Percentiles rank a stretch among this genome's conserved stretches.
These are phyloP conservation scores for Pouteria glomerata DNA, from an alignment of 148 eudicot genomes.

Conservation along the genomic window DNA sequence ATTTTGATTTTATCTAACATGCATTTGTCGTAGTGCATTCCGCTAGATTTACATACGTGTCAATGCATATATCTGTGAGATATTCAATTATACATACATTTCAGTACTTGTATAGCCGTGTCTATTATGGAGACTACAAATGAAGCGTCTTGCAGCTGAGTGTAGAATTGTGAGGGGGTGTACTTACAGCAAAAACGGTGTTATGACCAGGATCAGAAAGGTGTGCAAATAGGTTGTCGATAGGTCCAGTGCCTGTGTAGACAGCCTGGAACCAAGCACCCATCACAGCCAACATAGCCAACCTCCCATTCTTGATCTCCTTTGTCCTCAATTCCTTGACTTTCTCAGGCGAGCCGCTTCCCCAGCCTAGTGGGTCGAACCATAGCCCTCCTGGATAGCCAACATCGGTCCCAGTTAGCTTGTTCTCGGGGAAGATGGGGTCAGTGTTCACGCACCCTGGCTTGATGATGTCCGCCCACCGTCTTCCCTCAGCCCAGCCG, in stretches of 20 bases:
- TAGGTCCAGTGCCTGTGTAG: conserved; percentile 90
- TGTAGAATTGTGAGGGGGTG: not conserved
- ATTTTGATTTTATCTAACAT: not conserved
- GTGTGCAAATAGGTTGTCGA: conserved; percentile 95
- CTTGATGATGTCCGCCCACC: conserved; percentile 95
- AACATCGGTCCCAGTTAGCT: conserved; percentile 92
- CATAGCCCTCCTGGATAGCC: conserved; percentile 99
- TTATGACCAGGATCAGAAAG: conserved; percentile 99
- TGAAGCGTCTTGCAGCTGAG: no score
- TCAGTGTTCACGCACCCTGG: conserved; percentile 92
- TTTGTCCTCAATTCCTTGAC: conserved; percentile 87
- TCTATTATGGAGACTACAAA: no score
- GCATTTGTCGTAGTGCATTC: not conserved
- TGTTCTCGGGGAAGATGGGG: conserved; percentile 97
- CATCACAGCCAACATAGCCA: conserved; percentile 97
- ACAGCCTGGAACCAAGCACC: conserved; percentile 98
- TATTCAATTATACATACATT: not conserved
- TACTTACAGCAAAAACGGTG: conserved; percentile 91
- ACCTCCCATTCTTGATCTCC: conserved; percentile 94
- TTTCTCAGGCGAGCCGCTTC: conserved; percentile 70
- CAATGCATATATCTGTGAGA: no score
- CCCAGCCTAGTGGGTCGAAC: conserved; percentile 99
- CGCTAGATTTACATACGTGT: not conserved
- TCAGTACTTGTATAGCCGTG: not conserved
- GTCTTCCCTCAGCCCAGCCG: conserved; percentile 97